These are phyloP conservation scores for Tylopilus vinaceipallidus DNA, from an alignment of 768 basidiomycete species.

Conservation along the genomic window DNA sequence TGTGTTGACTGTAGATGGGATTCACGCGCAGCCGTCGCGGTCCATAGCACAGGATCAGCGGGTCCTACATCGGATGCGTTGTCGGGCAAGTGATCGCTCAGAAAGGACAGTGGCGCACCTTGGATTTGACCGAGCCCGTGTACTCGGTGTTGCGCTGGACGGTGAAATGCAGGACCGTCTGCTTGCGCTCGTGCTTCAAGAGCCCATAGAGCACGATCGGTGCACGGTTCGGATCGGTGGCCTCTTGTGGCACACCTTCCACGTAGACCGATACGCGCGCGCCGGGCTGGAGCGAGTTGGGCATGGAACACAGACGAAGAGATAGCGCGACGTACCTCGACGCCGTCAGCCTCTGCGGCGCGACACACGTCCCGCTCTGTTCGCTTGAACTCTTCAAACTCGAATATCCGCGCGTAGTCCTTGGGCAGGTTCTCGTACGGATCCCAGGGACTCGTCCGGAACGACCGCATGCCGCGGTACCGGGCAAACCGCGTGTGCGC, in stretches of 20 bases:
- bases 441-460: conserved; percentile 97
- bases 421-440: conserved; percentile 92
- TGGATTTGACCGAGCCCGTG: conserved; percentile 82
- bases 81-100: background rate
- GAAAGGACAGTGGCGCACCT: conserved; percentile 45
- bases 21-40: conserved; percentile 81
- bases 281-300: conserved; percentile 56
- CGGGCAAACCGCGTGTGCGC: conserved; percentile 86
- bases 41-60: conserved; percentile 84
- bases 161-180: conserved; percentile 87
- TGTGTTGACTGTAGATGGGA: conserved; percentile 91
- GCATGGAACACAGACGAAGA: background rate
- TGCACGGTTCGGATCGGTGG: conserved; percentile 31
- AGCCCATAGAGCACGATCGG: conserved; percentile 78
- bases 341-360: conserved; percentile 62
- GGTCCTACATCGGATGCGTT: conserved; percentile 54
- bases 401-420: conserved; percentile 94
- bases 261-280: conserved; percentile 75
- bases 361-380: conserved; percentile 73
- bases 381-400: conserved; percentile 91
- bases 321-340: conserved; percentile 55
- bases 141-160: conserved; percentile 97
- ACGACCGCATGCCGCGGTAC: conserved; percentile 86
- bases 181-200: conserved; percentile 94
- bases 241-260: conserved; percentile 69